A percentile compares a stretch with the other conserved stretches of the same genome.
Conservation (phyloP, 139 green algal genomes). For the Spirogloea muscicola region DNA sequence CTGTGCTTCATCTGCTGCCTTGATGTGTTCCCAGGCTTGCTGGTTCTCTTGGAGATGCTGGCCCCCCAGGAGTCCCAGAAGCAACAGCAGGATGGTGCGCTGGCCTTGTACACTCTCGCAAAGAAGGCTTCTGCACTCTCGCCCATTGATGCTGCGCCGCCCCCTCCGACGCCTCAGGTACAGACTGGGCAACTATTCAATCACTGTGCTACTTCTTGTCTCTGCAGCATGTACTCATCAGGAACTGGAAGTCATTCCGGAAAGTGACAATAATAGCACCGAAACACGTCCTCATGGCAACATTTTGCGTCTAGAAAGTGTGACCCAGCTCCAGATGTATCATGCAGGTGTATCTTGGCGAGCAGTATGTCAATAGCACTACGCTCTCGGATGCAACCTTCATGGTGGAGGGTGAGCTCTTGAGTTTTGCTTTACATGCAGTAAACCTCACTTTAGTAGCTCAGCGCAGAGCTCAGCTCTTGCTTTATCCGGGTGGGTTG, state of each 20-base stretch:
- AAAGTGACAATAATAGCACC: too few species aligned
- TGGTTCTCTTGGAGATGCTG: constrained; percentile 83
- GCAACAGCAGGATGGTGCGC: constrained; percentile 58
- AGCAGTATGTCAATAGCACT: constrained; percentile 86
- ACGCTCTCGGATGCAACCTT: constrained; percentile 88
- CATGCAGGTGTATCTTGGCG: constrained; percentile 63
- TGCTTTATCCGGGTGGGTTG: too few species aligned
- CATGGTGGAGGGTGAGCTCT: constrained; percentile 76
- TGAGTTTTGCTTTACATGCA: too few species aligned
- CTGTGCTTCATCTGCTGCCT: too few species aligned
- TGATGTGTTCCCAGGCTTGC: constrained; percentile 30
- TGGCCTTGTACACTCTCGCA: constrained; percentile 69
- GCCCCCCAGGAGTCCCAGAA: background rate
- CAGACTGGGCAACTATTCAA: constrained; percentile 5
- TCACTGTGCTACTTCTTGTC: too few species aligned
- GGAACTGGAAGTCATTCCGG: too few species aligned
- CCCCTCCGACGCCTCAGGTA: constrained; percentile 55
- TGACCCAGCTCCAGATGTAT: too few species aligned
- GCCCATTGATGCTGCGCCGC: constrained; percentile 55
- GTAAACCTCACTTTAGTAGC: too few species aligned
- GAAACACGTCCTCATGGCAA: too few species aligned
- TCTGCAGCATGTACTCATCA: too few species aligned
- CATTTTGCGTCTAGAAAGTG: too few species aligned
- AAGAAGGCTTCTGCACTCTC: constrained; percentile 60
- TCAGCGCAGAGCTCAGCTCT: too few species aligned